Evolutionary conservation across 2,329 filamentous ascomycete genomes (phyloP).

Genomic region (Aspergillus sp.): DNA sequence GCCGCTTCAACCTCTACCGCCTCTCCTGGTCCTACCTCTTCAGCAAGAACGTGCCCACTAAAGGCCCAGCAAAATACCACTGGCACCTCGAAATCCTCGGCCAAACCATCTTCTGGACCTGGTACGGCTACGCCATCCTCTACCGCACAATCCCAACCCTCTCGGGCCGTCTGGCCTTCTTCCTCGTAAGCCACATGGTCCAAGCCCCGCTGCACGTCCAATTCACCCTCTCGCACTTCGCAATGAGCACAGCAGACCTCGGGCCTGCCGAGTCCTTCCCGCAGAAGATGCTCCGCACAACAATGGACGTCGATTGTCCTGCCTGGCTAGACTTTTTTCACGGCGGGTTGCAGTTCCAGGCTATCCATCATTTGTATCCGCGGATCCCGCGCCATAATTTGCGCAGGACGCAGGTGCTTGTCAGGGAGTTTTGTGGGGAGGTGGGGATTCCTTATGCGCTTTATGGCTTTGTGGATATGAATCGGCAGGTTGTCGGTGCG

Average conservation of each 20-base stretch:
- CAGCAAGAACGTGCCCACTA: conserved; percentile 65
- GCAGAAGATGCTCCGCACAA: conserved; percentile 84
- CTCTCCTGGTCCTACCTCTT: conserved; percentile 76
- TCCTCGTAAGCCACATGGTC: conserved; percentile 75
- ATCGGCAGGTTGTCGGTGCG: conserved; percentile 70
- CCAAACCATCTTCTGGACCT: conserved; percentile 76
- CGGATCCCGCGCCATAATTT: conserved; percentile 81
- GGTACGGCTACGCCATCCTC: conserved; percentile 77
- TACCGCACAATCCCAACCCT: conserved; percentile 69
- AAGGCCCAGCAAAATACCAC: conserved; percentile 78
- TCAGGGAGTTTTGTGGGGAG: conserved; percentile 76
- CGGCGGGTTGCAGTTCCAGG: conserved; percentile 84
- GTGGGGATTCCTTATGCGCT: conserved; percentile 80
- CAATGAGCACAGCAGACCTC: conserved; percentile 84
- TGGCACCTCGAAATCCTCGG: conserved; percentile 72
- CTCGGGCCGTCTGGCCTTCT: conserved; percentile 67
- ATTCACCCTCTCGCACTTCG: conserved; percentile 89
- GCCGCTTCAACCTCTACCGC: conserved; percentile 84
- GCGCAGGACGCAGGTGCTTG: conserved; percentile 68
- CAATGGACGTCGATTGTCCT: conserved; percentile 88
- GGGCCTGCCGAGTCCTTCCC: conserved; percentile 80
- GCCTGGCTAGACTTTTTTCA: conserved; percentile 84
- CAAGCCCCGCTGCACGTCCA: conserved; percentile 81
- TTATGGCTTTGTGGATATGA: conserved; percentile 78
- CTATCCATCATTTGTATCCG: conserved; percentile 79